Evolutionary conservation across 2,329 filamentous ascomycete genomes (phyloP).

Genomic region (Alternaria gaisen): DNA sequence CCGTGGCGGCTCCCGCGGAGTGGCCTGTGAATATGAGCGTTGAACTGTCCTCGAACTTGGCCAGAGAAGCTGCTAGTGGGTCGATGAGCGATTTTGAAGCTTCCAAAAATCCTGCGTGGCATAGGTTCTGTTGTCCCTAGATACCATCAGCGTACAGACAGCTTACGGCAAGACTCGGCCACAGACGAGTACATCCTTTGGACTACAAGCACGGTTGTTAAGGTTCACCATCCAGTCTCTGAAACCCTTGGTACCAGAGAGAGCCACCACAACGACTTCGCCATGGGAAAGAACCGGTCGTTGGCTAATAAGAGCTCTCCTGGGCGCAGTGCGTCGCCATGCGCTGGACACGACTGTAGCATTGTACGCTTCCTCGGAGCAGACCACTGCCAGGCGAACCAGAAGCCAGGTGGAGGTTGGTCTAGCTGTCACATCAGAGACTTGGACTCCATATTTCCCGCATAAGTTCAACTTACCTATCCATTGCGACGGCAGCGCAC

Average conservation of each 20-base stretch:
- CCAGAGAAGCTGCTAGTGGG: not conserved
- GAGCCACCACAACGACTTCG: constrained; percentile 1
- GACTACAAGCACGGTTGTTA: not conserved
- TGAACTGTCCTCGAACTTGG: not conserved
- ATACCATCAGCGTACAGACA: not conserved
- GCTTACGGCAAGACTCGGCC: not conserved
- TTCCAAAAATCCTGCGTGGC: constrained; percentile 1
- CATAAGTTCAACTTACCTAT: not conserved
- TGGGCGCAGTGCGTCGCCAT: not conserved
- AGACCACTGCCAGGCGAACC: constrained; percentile 1
- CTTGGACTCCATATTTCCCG: not conserved
- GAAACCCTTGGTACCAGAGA: not conserved
- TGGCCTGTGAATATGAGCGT: constrained; percentile 8
- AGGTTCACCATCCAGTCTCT: constrained; percentile 7
- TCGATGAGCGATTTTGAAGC: constrained; percentile 3
- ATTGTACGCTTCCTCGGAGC: constrained; percentile 5
- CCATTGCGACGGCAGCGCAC: not conserved
- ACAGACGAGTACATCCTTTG: constrained; percentile 2
- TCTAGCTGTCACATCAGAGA: constrained; percentile 1
- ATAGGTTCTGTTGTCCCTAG: not conserved
- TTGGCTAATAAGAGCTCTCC: not conserved
- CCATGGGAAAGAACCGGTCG: not conserved
- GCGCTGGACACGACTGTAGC: constrained; percentile 3
- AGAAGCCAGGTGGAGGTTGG: constrained; percentile 1
- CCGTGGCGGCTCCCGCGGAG: constrained; percentile 4